phyloP scores from a whole-genome alignment of 805 yeast genomes.

The Candida yuanshanica region DNA sequence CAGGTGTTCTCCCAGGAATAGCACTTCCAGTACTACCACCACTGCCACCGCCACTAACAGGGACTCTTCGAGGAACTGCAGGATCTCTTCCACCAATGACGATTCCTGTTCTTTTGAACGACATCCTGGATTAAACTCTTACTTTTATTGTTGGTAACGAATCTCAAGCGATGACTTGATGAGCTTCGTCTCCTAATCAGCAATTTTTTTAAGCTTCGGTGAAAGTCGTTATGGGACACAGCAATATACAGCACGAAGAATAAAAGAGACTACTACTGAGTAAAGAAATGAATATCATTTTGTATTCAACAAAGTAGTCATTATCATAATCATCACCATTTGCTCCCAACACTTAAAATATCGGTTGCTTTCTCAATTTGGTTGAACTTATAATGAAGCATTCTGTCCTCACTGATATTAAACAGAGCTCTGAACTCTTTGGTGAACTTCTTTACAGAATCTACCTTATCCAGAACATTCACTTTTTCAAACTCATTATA shows the following conservation, averaged over 20 bases:
- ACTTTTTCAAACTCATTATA: constrained; percentile 25
- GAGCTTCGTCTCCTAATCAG: neutral
- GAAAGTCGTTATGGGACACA: neutral
- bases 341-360: constrained; percentile 46
- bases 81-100: neutral
- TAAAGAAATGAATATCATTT: too few relatives aligned
- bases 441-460: constrained; percentile 28
- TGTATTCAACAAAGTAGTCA: too few relatives aligned
- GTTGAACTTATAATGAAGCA: constrained; percentile 41
- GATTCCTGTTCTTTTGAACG: neutral
- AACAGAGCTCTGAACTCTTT: constrained; percentile 27
- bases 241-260: too few relatives aligned
- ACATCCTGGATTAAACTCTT: too few relatives aligned
- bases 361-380: constrained; percentile 49
- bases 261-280: too few relatives aligned
- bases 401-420: constrained; percentile 29
- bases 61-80: constrained; percentile 44
- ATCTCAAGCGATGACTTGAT: too few relatives aligned
- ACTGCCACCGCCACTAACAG: constrained; percentile 21
- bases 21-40: constrained; percentile 9
- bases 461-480: constrained; percentile 23
- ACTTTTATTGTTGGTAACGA: too few relatives aligned
- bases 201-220: too few relatives aligned
- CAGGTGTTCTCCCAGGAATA: constrained; percentile 17
- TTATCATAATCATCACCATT: constrained; percentile 37